Base-by-base conservation (phyloP, 1,139 yeast genomes). In the Geotrichum armillariae region DNA sequence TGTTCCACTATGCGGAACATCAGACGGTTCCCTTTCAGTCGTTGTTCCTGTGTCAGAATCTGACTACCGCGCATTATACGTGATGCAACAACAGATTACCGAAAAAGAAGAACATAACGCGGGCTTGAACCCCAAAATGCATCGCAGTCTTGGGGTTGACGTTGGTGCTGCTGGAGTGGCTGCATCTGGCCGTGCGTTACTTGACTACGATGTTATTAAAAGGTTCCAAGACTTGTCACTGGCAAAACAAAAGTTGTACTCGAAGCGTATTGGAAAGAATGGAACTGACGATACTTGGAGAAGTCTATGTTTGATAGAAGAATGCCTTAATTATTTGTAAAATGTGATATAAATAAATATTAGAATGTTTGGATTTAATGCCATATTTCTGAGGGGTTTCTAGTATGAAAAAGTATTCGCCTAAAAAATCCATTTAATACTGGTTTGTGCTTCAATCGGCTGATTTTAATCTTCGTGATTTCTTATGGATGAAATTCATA, bases 31-130 rank as follows among this genome's bases (percentile, higher is more conserved):
- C 0, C 69, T 93, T 36, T 81, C 80, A 60, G 77, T 79, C 43
- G 80, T 93, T n/a, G 72, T 80, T 38, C 97, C 98, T 0, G 72
- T 91, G 12, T 71, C 77, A 36, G 98, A 93, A 64, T 69, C 80
- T 1, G 75, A 81, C 14, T 93, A 89, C 67, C 77, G 97, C 65
- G 75, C 95, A 54, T 74, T 93, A 65, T 88, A 86, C 62, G 85
- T 90, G 34, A 72, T 93, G 17, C 97, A 91, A 62, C 96, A 90
- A 66, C 97, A 90, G 61, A 70, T 93, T 49, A 78, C 79, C 21
- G 97, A 91, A 54, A 83, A 83, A 57, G 87, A 83, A 55, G 76
- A 74, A 49, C 94, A 87, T 56, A 68, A 72, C 54, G 84, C 88
- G 53, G 96, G 97, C 0, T 72, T 93, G 56, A 93, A 91, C 63